These are phyloP conservation scores for Paramarasmius palmivorus DNA, from an alignment of 1,284 basidiomycete species.

Conservation along the genomic window DNA sequence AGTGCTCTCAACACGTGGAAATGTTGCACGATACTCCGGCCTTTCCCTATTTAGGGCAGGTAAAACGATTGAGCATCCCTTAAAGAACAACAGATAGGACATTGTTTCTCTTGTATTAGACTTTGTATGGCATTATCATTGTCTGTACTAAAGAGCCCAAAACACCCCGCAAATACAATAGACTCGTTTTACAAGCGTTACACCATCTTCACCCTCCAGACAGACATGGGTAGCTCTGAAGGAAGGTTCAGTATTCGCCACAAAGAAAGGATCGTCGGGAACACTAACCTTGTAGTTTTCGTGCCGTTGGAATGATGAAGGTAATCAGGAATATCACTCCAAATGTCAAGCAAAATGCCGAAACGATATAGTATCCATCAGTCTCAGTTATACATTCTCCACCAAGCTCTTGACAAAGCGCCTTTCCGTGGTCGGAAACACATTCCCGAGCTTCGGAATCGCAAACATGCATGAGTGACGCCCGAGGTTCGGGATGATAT, in stretches of 20 bases:
- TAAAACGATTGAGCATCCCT: no score
- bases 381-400: slow-evolving; percentile 83
- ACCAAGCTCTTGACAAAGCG: slow-evolving; percentile 71
- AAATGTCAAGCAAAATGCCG: slow-evolving; percentile 74
- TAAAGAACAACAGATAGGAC: no score
- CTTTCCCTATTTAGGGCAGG: slow-evolving; percentile 26
- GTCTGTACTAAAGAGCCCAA: not conserved
- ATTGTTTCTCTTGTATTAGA: no score
- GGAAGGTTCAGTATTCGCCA: slow-evolving; percentile 10
- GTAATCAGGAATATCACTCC: slow-evolving; percentile 73
- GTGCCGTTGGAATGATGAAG: slow-evolving; percentile 85
- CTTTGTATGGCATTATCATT: not conserved
- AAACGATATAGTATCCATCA: slow-evolving; percentile 94
- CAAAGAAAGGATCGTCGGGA: not conserved
- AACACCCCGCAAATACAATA: not conserved
- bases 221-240: slow-evolving; percentile 56
- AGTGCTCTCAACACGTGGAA: slow-evolving; percentile 21
- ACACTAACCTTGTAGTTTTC: slow-evolving; percentile 79
- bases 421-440: slow-evolving; percentile 87
- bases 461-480: slow-evolving; percentile 14
- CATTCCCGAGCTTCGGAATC: slow-evolving; percentile 76
- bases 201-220: slow-evolving; percentile 59
- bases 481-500: slow-evolving; percentile 1
- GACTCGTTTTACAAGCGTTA: slow-evolving; percentile 19
- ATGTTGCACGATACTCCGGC: slow-evolving; percentile 14